Conservation (phyloP, 768 basidiomycete species). For the Phylloporus scabripes region DNA sequence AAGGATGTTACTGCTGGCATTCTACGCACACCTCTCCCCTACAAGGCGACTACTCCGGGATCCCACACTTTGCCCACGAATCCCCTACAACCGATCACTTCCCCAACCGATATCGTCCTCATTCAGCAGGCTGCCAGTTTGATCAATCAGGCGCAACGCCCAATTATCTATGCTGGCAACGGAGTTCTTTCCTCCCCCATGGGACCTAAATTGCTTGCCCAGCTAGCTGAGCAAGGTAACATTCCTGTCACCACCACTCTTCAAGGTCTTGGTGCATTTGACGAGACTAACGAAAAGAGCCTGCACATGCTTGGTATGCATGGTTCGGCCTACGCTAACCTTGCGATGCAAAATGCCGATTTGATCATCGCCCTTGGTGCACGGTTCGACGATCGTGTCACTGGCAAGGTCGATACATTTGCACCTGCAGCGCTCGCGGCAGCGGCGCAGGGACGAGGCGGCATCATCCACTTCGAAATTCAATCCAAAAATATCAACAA, state of each 20-base stretch:
- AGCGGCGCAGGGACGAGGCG: slow-evolving; percentile 79
- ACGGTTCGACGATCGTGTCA: slow-evolving; percentile 97
- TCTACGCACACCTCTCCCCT: slow-evolving; percentile 77
- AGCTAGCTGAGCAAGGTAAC: slow-evolving; percentile 78
- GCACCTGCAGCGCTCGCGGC: slow-evolving; percentile 89
- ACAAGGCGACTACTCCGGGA: slow-evolving; percentile 82
- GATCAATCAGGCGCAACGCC: slow-evolving; percentile 89
- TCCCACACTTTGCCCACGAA: slow-evolving; percentile 69
- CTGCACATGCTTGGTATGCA: slow-evolving; percentile 99
- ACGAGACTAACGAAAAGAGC: slow-evolving; percentile 80
- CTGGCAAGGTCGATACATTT: slow-evolving; percentile 82
- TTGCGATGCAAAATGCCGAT: slow-evolving; percentile 97
- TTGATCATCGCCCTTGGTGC: slow-evolving; percentile 96
- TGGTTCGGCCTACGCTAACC: slow-evolving; percentile 93
- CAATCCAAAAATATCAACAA: slow-evolving; percentile 99
- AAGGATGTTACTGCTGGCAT: slow-evolving; percentile 97
- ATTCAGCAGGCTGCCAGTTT: slow-evolving; percentile 82
- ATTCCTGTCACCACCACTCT: slow-evolving; percentile 97
- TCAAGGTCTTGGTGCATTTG: slow-evolving; percentile 92
- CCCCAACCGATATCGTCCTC: slow-evolving; percentile 56
- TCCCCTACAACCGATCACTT: slow-evolving; percentile 54
- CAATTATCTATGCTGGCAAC: slow-evolving; percentile 90
- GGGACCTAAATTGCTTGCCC: slow-evolving; percentile 76
- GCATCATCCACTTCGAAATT: slow-evolving; percentile 99
- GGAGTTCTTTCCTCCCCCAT: slow-evolving; percentile 78